Percentiles rank a stretch among this genome's conserved stretches.
Conservation (phyloP, 805 yeast species). For the Lipomyces starkeyi region DNA sequence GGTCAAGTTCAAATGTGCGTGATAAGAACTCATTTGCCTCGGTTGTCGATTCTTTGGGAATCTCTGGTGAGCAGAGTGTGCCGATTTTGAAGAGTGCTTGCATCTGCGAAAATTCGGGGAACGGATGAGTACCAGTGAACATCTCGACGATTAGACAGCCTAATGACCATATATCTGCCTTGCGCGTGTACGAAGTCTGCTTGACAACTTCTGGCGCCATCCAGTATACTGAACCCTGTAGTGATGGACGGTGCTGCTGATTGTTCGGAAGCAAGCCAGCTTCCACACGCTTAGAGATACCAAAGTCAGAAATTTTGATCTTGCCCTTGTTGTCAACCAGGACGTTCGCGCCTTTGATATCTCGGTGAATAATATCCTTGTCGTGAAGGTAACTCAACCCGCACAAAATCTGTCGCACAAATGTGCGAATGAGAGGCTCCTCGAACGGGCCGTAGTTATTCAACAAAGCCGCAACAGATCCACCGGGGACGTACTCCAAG, state of each 20-base stretch:
- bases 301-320: constrained; percentile 86
- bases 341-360: constrained; percentile 87
- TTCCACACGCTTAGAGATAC: constrained; percentile 73
- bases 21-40: constrained; percentile 70
- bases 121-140: constrained; percentile 96
- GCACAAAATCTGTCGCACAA: constrained; percentile 73
- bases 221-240: constrained; percentile 97
- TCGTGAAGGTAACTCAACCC: constrained; percentile 79
- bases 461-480: constrained; percentile 72
- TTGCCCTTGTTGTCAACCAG: constrained; percentile 79
- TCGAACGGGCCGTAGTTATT: constrained; percentile 79
- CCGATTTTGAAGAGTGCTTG: constrained; percentile 97
- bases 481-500: constrained; percentile 75
- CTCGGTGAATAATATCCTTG: constrained; percentile 79
- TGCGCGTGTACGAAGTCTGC: constrained; percentile 86
- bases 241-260: constrained; percentile 67
- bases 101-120: constrained; percentile 93
- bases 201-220: constrained; percentile 99
- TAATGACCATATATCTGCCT: constrained; percentile 97
- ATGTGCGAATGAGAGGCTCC: constrained; percentile 73
- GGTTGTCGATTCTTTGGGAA: constrained; percentile 69
- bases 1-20: constrained; percentile 76
- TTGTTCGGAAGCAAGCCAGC: constrained; percentile 54
- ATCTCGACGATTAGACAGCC: constrained; percentile 94
- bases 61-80: constrained; percentile 72